These are phyloP conservation scores for Tephrocybe sp. DNA, from an alignment of 768 basidiomycete genomes.

Conservation along the genomic window DNA sequence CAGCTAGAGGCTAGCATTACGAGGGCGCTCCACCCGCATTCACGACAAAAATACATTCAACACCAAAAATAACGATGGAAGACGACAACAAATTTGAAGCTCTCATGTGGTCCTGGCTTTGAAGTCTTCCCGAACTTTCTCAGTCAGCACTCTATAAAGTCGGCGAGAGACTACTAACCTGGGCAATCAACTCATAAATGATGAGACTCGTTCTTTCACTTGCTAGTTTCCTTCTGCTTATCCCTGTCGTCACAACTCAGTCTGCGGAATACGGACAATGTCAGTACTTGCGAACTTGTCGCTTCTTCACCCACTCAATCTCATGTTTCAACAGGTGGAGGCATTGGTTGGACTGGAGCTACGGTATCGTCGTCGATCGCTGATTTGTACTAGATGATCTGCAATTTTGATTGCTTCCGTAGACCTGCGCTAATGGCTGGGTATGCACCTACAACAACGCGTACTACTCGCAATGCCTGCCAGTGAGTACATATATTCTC, in stretches of 20 bases:
- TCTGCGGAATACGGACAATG: conserved; percentile 32
- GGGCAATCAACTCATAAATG: conserved; percentile 1
- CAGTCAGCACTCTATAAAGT: conserved; percentile 10
- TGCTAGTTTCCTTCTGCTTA: conserved; percentile 21
- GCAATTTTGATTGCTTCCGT: not conserved
- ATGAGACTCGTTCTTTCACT: conserved; percentile 23
- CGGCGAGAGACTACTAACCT: not conserved
- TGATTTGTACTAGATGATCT: not conserved
- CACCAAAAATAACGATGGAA: not conserved
- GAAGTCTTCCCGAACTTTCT: conserved; percentile 13
- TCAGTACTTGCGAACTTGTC: conserved; percentile 14
- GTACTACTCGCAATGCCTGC: conserved; percentile 46
- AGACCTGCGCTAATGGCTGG: conserved; percentile 40
- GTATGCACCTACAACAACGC: conserved; percentile 35
- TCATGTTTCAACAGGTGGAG: conserved; percentile 19
- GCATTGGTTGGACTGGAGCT: conserved; percentile 25
- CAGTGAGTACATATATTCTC: conserved; percentile 8
- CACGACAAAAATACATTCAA: not conserved
- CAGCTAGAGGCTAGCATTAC: no score
- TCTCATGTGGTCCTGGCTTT: conserved; percentile 6
- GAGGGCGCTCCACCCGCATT: not conserved
- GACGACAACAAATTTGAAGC: not conserved
- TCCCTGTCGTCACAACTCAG: conserved; percentile 24
- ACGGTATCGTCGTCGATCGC: conserved; percentile 19
- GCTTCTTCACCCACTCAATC: not conserved